These are phyloP conservation scores for Phanerodontia chrysosporium DNA, from an alignment of 768 basidiomycete genomes.

Conservation along the genomic window DNA sequence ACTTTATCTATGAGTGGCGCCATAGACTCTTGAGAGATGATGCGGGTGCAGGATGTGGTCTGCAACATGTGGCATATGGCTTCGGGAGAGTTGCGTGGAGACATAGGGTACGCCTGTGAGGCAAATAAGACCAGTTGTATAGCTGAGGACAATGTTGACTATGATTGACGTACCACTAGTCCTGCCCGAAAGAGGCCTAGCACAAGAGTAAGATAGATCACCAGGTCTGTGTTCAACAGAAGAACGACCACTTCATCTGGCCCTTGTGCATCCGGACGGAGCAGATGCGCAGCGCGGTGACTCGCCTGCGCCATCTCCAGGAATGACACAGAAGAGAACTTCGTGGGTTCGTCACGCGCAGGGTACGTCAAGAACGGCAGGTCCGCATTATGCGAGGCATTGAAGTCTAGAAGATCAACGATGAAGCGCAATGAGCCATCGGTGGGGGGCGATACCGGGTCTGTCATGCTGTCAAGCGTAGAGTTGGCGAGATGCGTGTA, in stretches of 20 bases:
- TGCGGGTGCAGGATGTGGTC: constrained; percentile 33
- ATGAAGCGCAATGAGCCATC: constrained; percentile 6
- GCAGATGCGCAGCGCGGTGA: constrained; percentile 2
- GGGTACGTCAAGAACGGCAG: background rate
- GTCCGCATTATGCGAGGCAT: constrained; percentile 3
- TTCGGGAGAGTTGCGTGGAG: constrained; percentile 32
- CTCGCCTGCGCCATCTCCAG: background rate
- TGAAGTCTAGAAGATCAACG: constrained; percentile 8
- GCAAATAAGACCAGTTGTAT: too few species aligned
- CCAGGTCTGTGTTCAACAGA: constrained; percentile 2
- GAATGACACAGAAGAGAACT: background rate
- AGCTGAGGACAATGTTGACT: background rate
- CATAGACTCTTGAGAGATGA: constrained; percentile 33
- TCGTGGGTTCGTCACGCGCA: background rate
- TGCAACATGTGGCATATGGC: constrained; percentile 33
- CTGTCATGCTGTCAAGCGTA: background rate
- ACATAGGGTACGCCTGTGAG: constrained; percentile 30
- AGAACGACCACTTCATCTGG: constrained; percentile 3
- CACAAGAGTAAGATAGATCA: background rate
- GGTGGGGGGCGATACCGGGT: background rate
- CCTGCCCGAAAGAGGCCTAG: constrained; percentile 6
- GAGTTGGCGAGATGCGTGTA: background rate
- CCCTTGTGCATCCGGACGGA: background rate
- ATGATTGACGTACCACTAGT: constrained; percentile 2
- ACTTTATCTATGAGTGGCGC: constrained; percentile 28